Evolutionary conservation across 352 stramenopile species (phyloP), one percentile per base, ranked within the genome.

Genomic region (Pythium periplocum): DNA sequence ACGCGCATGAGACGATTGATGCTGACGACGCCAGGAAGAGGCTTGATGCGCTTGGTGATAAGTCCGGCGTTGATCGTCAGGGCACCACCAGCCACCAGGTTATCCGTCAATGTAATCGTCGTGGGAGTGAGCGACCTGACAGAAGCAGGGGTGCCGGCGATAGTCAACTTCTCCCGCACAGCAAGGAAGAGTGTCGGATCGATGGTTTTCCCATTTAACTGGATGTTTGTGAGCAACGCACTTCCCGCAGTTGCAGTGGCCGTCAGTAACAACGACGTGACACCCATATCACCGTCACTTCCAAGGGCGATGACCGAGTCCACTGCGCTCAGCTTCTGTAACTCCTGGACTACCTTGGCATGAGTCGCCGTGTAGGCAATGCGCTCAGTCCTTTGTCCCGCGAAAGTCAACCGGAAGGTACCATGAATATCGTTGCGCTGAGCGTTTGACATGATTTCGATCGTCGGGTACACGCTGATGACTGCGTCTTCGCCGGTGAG

Each of bases 401-500:
- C 71, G 49, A 93, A 78, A 4, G 68, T 50, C 34, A 93, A 58
- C 0, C 67, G 68, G 39, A 90, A 90, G 0, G 78, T 78, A 4
- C 83, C 83, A 4, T 57, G 70, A 34, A 93, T 77, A 46, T 88
- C 77, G 30, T 89, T 61, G 51, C 71, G 49, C 17, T 64, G 59
- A 2, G 83, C 79, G 35, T 82, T 71, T 0, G 73, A 79, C 11
- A 75, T 77, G 30, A 93, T 66, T 45, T 87, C 69, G 6, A 90
- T 64, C 0, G 73, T 81, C 7, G 73, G 78, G 37, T 87, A 93
- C 2, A 86, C 70, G 31, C 81, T 87, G 36, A 93, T 83, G 7
- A 68, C 59, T 26, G 64, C 83, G 42, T 73, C 79, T 57, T 82
- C 79, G 0, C 82, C 95, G 3, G 73, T 96, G 8, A 93, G 62